Evolutionary conservation across 2,329 filamentous ascomycete genomes (phyloP), one percentile per base, ranked within the genome.

Genomic region (Claviceps africana): DNA sequence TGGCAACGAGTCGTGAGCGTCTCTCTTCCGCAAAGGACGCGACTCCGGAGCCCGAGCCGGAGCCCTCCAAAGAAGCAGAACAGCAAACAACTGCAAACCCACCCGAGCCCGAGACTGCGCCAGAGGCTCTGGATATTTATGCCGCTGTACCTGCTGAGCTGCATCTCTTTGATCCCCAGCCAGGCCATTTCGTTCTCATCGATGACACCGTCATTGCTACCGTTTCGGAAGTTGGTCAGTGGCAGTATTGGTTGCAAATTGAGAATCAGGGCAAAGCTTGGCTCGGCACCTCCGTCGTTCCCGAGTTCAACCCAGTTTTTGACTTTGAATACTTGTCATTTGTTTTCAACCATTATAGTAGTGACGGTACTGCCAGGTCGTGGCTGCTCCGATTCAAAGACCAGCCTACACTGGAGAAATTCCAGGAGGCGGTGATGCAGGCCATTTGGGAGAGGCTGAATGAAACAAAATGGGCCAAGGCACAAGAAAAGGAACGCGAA

Each of bases 241-340:
- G 93, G 93, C 79, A 93, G 58, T 98, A 97, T 70, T 97, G 89
- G 89, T 74, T 98, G 33, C 88, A 96, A 63, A 84, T 97, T 52
- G 79, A 80, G 43, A 83, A 85, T 56, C 75, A 79, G 40, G 81
- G 87, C 35, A 83, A 82, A 61, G 82, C 90, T 51, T 96, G 89
- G 88, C 74, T 98, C 2, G 89, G 89, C 22, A 87, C 95, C 57
- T 78, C 85, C 2, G 81, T 98, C 31, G 75, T 89, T 31, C 85
- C 88, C 7, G 93, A 98, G 60, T 88, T 97, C 67, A 97, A 97
- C 61, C 93, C 93, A 0, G 90, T 98, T 21, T 98, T 97, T 74
- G 97, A 97, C 70, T 97, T 96, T 59, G 93, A 98, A 67, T 97
- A 91, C 61, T 76, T 95, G n/a, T 97, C 91, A 0, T 97, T 97